Evolutionary conservation across 805 yeast genomes (phyloP).

Genomic region (Kodamaea kaohsiungensis): DNA sequence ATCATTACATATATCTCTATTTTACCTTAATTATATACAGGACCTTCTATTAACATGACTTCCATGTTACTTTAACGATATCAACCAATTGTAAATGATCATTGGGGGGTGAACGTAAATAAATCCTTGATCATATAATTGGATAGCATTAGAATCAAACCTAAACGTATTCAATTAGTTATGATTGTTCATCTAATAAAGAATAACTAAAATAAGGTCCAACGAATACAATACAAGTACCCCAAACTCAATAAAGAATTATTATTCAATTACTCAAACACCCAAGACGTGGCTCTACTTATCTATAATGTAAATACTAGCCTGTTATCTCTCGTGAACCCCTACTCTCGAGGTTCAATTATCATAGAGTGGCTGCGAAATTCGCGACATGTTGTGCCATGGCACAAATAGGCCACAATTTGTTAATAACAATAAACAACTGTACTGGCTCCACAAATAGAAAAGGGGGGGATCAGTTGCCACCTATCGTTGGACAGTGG

Average conservation of each 20-base stretch:
- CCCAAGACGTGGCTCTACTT: not conserved
- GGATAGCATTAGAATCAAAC: too few species aligned
- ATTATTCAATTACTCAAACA: too few species aligned
- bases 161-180: too few species aligned
- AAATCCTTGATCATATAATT: too few species aligned
- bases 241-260: too few species aligned
- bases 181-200: too few species aligned
- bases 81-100: too few species aligned
- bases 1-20: not conserved
- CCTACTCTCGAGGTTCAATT: not conserved
- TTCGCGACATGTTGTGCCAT: not conserved
- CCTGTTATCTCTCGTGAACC: not conserved
- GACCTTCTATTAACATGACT: not conserved
- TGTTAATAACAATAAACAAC: not conserved
- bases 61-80: too few species aligned
- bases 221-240: too few species aligned
- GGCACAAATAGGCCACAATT: not conserved
- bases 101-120: too few species aligned
- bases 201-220: too few species aligned
- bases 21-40: not conserved
- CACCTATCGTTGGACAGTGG: not conserved
- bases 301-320: not conserved
- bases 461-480: not conserved
- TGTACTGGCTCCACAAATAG: not conserved
- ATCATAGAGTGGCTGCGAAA: not conserved